A percentile compares a stretch with the other conserved stretches of the same genome.
Evolutionary conservation across 2,329 filamentous ascomycete genomes (phyloP).

Genomic region (Fusarium pseudonygamai): DNA sequence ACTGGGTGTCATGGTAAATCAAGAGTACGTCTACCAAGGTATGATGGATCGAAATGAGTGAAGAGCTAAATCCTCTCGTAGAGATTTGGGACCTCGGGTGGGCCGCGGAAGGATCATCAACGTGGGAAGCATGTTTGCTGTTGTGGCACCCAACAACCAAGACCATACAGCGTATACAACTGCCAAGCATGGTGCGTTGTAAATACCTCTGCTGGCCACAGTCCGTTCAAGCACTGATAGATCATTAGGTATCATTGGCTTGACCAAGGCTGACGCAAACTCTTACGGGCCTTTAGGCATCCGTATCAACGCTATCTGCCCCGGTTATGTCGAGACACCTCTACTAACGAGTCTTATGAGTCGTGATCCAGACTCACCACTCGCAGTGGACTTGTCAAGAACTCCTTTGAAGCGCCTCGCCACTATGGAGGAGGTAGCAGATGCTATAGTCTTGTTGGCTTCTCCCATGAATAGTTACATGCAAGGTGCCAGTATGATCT

Average conservation of each 20-base stretch:
- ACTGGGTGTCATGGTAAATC: slow-evolving; percentile 60
- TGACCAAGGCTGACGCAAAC: slow-evolving; percentile 64
- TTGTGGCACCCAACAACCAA: slow-evolving; percentile 53
- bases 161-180: slow-evolving; percentile 59
- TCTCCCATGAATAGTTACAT: slow-evolving; percentile 64
- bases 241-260: slow-evolving; percentile 53
- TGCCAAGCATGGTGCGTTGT: slow-evolving; percentile 58
- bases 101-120: slow-evolving; percentile 65
- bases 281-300: slow-evolving; percentile 61
- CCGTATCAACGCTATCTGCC: slow-evolving; percentile 70
- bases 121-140: slow-evolving; percentile 61
- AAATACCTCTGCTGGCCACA: background rate
- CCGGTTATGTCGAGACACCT: slow-evolving; percentile 59
- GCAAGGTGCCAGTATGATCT: slow-evolving; percentile 57
- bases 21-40: slow-evolving; percentile 49
- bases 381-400: slow-evolving; percentile 52
- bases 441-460: slow-evolving; percentile 61
- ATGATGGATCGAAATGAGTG: background rate
- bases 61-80: background rate
- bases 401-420: slow-evolving; percentile 60
- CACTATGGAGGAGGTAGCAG: slow-evolving; percentile 62
- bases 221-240: background rate
- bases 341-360: slow-evolving; percentile 45
- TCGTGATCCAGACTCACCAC: slow-evolving; percentile 39
- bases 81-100: slow-evolving; percentile 49